Evolutionary conservation across 495 filamentous ascomycete species (phyloP).

Genomic region (Acidomyces sp.): DNA sequence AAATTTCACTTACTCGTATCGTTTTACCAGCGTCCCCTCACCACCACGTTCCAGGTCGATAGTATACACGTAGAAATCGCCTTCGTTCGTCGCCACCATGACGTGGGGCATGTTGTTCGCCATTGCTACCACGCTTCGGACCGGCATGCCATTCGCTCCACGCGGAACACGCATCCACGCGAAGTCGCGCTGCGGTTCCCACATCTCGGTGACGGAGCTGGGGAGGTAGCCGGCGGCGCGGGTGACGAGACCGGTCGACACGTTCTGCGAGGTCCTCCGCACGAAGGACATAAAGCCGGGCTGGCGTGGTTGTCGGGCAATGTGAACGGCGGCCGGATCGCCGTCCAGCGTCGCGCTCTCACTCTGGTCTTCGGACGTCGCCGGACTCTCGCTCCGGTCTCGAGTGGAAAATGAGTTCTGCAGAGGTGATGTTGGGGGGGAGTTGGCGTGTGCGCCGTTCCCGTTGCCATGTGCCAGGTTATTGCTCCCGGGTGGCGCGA

Average conservation of each 20-base stretch:
- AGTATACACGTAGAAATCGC: conserved; percentile 84
- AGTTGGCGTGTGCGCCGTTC: conserved; percentile 4
- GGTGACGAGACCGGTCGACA: conserved; percentile 78
- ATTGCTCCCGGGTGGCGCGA: conserved; percentile 38
- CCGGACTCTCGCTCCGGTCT: conserved; percentile 20
- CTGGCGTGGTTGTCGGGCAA: conserved; percentile 6
- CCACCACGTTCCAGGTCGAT: conserved; percentile 91
- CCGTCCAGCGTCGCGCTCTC: conserved; percentile 5
- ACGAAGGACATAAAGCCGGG: conserved; percentile 64
- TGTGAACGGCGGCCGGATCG: conserved; percentile 13
- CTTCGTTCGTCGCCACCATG: conserved; percentile 96
- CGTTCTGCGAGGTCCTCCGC: conserved; percentile 89
- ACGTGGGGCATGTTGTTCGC: conserved; percentile 84
- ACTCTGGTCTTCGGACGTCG: conserved; percentile 6
- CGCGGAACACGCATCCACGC: conserved; percentile 92
- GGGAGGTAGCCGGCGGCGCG: conserved; percentile 85
- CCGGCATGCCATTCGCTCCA: conserved; percentile 30
- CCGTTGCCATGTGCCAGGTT: background rate
- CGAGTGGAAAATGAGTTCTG: conserved; percentile 6
- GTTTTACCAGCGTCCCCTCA: conserved; percentile 81
- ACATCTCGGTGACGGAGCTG: conserved; percentile 86
- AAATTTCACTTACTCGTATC: conserved; percentile 43
- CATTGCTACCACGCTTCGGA: conserved; percentile 88
- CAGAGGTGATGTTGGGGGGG: conserved; percentile 16
- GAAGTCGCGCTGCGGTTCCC: conserved; percentile 91